Base-by-base conservation (phyloP, 257 asterid genomes). In the Lantana camara region DNA sequence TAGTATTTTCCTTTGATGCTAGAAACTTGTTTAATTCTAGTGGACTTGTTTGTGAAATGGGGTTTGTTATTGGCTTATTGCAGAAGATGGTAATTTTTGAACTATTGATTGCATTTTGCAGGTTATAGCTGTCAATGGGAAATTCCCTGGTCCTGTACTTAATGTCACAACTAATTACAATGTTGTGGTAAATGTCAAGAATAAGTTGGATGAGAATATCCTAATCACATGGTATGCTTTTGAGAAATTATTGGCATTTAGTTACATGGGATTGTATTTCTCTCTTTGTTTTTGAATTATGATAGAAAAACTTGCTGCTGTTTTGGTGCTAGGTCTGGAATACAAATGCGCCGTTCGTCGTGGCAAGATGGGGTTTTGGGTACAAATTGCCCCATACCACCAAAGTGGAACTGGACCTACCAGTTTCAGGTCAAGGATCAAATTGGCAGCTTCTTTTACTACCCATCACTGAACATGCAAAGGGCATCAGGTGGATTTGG, bases 281-380 rank as follows among this genome's bases (percentile, higher is more conserved):
- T 20, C 7, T 2, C 32, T 2, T 19, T 42, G 8, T 44, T 61
- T 29, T 19, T 16, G 21, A 5, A 35, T 11, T 27, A 16, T 23
- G 29, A 10, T 16, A 8, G 5, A 47, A n/a, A 34, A 16, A 65
- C 29, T 30, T 44, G 17, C 11, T 38, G 16, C 40, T 29, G 24
- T 65, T 57, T 16, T 54, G 41, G 44, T 52, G 15, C 54, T 75
- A 89, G 97, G 97, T 27, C 85, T 5, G 95, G 97, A 35, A 79
- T 89, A 32, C 97, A 89, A 67, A 87, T 86, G 93, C 93, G 97
- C 0, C 87, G 89, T 5, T 42, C 87, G 9, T 77, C 94, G 21
- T 89, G 91, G 95, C 95, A 89, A 80, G 97, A 87, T 20, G 95
- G 97, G n/a, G 90, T 86, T 52, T 60, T 75, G 45, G 97, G 95